Evolutionary conservation across 176 grass and related monocot genomes (phyloP).

Genomic region (Metroxylon sagu): DNA sequence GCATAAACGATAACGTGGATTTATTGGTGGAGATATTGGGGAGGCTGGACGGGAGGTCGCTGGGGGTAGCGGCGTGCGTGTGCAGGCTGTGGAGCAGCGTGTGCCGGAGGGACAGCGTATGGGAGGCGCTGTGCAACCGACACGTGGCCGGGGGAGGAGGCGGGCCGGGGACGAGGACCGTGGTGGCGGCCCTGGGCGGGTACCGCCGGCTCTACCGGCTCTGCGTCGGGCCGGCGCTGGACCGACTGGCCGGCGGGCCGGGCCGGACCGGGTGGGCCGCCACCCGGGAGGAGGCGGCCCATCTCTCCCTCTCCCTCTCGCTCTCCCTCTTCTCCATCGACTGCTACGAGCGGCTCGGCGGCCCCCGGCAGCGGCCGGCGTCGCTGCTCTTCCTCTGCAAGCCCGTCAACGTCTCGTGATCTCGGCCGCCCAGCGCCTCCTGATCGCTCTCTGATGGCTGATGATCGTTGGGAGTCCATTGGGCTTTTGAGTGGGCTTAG

Average conservation of each 20-base stretch:
- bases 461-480: no score
- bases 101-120: slow-evolving; percentile 54
- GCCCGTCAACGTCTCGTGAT: slow-evolving; percentile 84
- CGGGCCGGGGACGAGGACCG: slow-evolving; percentile 30
- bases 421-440: neutral
- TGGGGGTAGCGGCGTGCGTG: slow-evolving; percentile 44
- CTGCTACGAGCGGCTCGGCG: slow-evolving; percentile 90
- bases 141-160: slow-evolving; percentile 21
- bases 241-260: slow-evolving; percentile 28
- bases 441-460: no score
- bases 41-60: slow-evolving; percentile 72
- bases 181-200: slow-evolving; percentile 85
- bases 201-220: slow-evolving; percentile 86
- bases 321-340: slow-evolving; percentile 99
- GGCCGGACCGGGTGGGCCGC: neutral
- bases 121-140: slow-evolving; percentile 79
- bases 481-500: no score
- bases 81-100: slow-evolving; percentile 70
- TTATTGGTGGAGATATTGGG: slow-evolving; percentile 71
- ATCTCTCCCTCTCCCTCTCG: slow-evolving; percentile 64
- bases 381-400: slow-evolving; percentile 86
- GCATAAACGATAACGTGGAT: slow-evolving; percentile 90
- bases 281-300: slow-evolving; percentile 3
- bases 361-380: slow-evolving; percentile 29
- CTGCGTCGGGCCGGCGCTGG: slow-evolving; percentile 83